Conservation (phyloP, 495 filamentous ascomycete genomes). For the Podospora australis region DNA sequence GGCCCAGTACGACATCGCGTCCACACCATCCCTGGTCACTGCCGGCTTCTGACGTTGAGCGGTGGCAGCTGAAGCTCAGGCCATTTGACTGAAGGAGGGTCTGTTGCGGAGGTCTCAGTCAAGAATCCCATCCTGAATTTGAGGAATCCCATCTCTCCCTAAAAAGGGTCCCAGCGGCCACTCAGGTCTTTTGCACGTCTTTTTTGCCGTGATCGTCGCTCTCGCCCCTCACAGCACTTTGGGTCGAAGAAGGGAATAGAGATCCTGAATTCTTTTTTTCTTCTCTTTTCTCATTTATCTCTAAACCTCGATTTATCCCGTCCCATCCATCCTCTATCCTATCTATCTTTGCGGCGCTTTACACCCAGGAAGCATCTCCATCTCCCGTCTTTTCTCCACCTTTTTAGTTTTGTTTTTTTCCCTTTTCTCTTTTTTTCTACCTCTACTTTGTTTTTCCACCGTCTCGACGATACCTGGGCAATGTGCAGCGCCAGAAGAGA, state of each 20-base stretch:
- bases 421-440: constrained; percentile 3
- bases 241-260: too few species aligned
- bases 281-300: too few species aligned
- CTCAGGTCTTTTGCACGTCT: too few species aligned
- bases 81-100: not conserved
- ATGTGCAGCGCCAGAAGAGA: constrained; percentile 2
- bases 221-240: too few species aligned
- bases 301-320: too few species aligned
- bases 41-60: not conserved
- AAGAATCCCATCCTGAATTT: constrained; percentile 26
- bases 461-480: not conserved
- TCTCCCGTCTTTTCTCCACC: too few species aligned
- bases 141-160: constrained; percentile 16
- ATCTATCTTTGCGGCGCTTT: too few species aligned
- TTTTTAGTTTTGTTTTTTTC: too few species aligned
- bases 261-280: not conserved
- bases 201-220: constrained; percentile 4
- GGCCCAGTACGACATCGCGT: not conserved
- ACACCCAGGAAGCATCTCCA: too few species aligned
- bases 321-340: too few species aligned
- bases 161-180: not conserved
- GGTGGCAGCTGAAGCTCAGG: constrained; percentile 1
- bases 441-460: not conserved
- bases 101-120: not conserved
- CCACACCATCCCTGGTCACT: not conserved